Evolutionary conservation across 805 yeast genomes (phyloP), one percentile per base, ranked within the genome.

Genomic region (Saccharomyces paradoxus): DNA sequence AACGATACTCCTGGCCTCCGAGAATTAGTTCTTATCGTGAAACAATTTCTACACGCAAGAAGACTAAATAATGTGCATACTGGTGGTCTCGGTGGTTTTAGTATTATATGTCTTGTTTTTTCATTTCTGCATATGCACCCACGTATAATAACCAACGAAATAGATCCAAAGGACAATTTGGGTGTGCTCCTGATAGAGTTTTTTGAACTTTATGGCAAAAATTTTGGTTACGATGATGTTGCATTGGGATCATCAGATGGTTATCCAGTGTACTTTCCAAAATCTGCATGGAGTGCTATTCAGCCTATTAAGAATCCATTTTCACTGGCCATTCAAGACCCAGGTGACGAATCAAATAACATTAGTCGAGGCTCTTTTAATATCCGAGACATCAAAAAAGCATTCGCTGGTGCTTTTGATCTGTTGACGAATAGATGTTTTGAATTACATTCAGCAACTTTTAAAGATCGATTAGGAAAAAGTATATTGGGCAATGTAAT

Each of bases 11-110:
- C 95, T 0, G 96, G 95, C 0, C 72, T 92, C 51, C 74, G 96
- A 59, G 96, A 90, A 64, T 71, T 92, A 50, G 95, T 86, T 1
- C 74, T 92, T 50, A 81, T 90, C 1, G 78, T 92, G 5, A 91
- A 94, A 70, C 96, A 88, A 66, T 92, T 91, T 64, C 75, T 92
- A 50, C 76, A 89, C 31, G 82, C 89, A 1, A 76, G 97, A 63
- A 81, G 78, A 55, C 74, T 91, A 57, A 89, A 90, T 63, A 86
- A 88, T 58, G 98, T 92, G 14, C 95, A 87, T 62, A 83, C 84
- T 24, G 99, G 99, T 51, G 98, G 98, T 0, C 73, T 92, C 5
- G 98, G 99, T 46, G 98, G 98, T 0, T 92, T 86, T 67, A 82
- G 97, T 7, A 87, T 89, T n/a, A 89, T 91, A 48, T 90, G 97